These are phyloP conservation scores for Paramyrothecium roridum DNA, from an alignment of 2,329 filamentous ascomycete species.

Conservation along the genomic window DNA sequence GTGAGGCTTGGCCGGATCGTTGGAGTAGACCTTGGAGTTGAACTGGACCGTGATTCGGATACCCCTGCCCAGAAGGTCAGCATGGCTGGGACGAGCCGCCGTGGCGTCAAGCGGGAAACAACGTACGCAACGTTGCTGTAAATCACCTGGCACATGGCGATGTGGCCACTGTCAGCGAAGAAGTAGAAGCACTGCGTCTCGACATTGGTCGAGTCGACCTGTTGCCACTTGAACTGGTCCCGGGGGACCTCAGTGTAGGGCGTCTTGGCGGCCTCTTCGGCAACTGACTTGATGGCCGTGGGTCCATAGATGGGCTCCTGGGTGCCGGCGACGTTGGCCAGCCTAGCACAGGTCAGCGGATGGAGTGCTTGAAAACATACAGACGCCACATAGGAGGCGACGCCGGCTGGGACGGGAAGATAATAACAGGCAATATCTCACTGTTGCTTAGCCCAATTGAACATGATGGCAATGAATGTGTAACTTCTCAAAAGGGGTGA, in stretches of 20 bases:
- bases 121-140: conserved; percentile 94
- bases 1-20: conserved; percentile 67
- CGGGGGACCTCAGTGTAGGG: conserved; percentile 78
- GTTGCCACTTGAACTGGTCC: conserved; percentile 79
- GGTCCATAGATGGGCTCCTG: conserved; percentile 95
- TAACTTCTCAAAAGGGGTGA: neutral
- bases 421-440: conserved; percentile 41
- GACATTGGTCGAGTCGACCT: conserved; percentile 79
- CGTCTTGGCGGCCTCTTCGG: conserved; percentile 71
- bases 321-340: conserved; percentile 84
- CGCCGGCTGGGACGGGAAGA: conserved; percentile 4
- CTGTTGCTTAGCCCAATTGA: conserved; percentile 94
- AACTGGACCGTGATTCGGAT: conserved; percentile 90
- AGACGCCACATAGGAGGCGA: conserved; percentile 7
- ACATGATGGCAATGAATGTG: conserved; percentile 53
- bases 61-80: conserved; percentile 55
- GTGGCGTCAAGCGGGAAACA: neutral
- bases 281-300: conserved; percentile 80
- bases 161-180: conserved; percentile 70
- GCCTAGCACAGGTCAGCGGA: conserved; percentile 33
- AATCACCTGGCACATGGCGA: conserved; percentile 85
- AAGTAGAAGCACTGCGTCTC: conserved; percentile 97
- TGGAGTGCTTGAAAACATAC: conserved; percentile 11
- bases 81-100: neutral
- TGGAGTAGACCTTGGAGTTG: conserved; percentile 88